Conservation (phyloP, 2,329 filamentous ascomycete species). For the Diaporthe australafricana region DNA sequence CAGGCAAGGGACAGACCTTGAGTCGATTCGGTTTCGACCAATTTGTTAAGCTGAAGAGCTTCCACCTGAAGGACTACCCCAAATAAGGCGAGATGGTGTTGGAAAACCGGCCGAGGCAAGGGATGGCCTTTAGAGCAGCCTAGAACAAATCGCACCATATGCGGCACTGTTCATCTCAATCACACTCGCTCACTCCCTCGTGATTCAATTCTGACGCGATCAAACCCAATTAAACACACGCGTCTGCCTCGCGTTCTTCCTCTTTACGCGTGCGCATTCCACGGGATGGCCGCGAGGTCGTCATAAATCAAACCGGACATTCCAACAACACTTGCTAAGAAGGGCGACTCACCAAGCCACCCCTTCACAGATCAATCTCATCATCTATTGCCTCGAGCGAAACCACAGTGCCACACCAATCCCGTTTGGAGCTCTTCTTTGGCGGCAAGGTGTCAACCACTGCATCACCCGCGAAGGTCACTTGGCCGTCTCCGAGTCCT, state of each 20-base stretch:
- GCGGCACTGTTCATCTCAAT: constrained; percentile 25
- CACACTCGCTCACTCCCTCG: constrained; percentile 6
- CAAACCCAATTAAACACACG: constrained; percentile 33
- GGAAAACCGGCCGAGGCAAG: constrained; percentile 32
- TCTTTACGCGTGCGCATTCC: constrained; percentile 32
- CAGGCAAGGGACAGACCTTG: constrained; percentile 89
- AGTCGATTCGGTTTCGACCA: constrained; percentile 94
- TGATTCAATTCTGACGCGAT: constrained; percentile 26
- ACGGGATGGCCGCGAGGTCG: neutral
- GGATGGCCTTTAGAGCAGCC: constrained; percentile 31
- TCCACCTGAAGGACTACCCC: constrained; percentile 86
- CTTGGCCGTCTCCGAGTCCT: neutral
- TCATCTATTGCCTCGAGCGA: constrained; percentile 29
- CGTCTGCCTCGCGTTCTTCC: constrained; percentile 32
- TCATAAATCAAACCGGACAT: constrained; percentile 24
- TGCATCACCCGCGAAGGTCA: neutral
- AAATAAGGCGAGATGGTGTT: constrained; percentile 55
- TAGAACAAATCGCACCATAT: constrained; percentile 20
- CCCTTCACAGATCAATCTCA: constrained; percentile 25
- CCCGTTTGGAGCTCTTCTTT: constrained; percentile 8
- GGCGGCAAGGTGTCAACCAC: constrained; percentile 13
- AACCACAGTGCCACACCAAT: constrained; percentile 14
- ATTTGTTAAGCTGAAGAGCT: constrained; percentile 96
- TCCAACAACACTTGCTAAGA: constrained; percentile 23
- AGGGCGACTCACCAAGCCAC: constrained; percentile 25